These are phyloP conservation scores for Plenodomus lindquistii DNA, from an alignment of 2,329 filamentous ascomycete species.

Conservation along the genomic window DNA sequence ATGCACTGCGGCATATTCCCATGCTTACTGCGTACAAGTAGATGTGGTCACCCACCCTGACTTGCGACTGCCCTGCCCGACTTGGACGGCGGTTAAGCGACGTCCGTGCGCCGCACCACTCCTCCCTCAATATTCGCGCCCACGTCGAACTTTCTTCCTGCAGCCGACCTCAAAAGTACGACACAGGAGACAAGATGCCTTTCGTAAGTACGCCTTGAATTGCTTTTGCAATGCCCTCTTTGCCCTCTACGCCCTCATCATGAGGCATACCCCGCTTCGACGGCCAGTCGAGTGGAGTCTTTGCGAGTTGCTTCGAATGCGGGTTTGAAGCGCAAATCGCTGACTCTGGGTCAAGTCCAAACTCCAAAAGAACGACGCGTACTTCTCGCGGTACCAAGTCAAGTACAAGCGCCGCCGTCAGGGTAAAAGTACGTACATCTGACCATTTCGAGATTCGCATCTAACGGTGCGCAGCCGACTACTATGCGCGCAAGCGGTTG, in stretches of 20 bases:
- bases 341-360: slow-evolving; percentile 95
- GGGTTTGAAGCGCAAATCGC: slow-evolving; percentile 99
- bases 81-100: slow-evolving; percentile 8
- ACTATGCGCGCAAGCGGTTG: slow-evolving; percentile 99
- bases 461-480: slow-evolving; percentile 79
- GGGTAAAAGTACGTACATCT: slow-evolving; percentile 87
- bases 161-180: slow-evolving; percentile 32
- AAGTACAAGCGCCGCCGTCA: slow-evolving; percentile 98
- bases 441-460: background rate
- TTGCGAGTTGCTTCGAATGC: slow-evolving; percentile 90
- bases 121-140: slow-evolving; percentile 10
- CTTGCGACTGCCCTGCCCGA: background rate
- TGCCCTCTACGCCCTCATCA: slow-evolving; percentile 15
- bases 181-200: slow-evolving; percentile 48
- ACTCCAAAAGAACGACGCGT: slow-evolving; percentile 94
- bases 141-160: slow-evolving; percentile 26
- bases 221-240: slow-evolving; percentile 9
- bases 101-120: slow-evolving; percentile 20
- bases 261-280: slow-evolving; percentile 34
- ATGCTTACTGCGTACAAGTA: too few species aligned
- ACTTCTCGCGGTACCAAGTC: slow-evolving; percentile 99
- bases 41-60: slow-evolving; percentile 29
- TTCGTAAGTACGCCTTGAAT: slow-evolving; percentile 49
- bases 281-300: slow-evolving; percentile 40
- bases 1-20: too few species aligned